Evolutionary conservation across 169 alveolate genomes (phyloP), one percentile per base, ranked within the genome.

Genomic region (Plasmodium chabaudi): DNA sequence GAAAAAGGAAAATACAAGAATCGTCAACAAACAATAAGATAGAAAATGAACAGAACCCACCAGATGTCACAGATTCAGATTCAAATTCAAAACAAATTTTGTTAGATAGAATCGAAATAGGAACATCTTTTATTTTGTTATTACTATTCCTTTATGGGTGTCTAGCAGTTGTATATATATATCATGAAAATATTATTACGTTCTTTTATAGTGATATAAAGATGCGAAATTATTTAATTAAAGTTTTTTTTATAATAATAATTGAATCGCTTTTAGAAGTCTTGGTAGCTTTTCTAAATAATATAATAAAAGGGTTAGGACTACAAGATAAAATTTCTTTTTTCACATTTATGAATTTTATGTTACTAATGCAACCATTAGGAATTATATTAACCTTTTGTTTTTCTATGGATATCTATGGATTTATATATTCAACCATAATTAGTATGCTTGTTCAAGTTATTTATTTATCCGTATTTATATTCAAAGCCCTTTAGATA

Each of bases 381-480:
- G 88, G 88, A 10, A 39, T 77, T 3, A 5, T 47, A 51, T 49
- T 77, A 57, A 27, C 77, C 1, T 77, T 77, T 12, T 25, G 5
- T 19, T 7, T 77, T 17, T 15, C 47, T 1, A 19, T 63, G 21
- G 88, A 77, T 17, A 56, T 77, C 12, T 77, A 77, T 34, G 88
- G 77, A n/a, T 77, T 77, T 49, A 42, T 77, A 17, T 77, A 77
- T 63, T 61, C 88, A n/a, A 63, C 63, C 19, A 42, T 77, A 17
- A 67, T 64, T 17, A 63, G 74, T 12, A 64, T 77, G 65, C 53
- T 56, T 6, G 27, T 73, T 44, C 72, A 73, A 63, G 72, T 59
- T 15, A 13, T 25, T 42, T 73, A 57, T 63, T 23, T 73, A 34
- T 34, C 42, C 0, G 7, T 0, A 34, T 34, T 34, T 34, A 3